These are phyloP conservation scores for Colletotrichum acutatum DNA, from an alignment of 2,329 filamentous ascomycete species.

Conservation along the genomic window DNA sequence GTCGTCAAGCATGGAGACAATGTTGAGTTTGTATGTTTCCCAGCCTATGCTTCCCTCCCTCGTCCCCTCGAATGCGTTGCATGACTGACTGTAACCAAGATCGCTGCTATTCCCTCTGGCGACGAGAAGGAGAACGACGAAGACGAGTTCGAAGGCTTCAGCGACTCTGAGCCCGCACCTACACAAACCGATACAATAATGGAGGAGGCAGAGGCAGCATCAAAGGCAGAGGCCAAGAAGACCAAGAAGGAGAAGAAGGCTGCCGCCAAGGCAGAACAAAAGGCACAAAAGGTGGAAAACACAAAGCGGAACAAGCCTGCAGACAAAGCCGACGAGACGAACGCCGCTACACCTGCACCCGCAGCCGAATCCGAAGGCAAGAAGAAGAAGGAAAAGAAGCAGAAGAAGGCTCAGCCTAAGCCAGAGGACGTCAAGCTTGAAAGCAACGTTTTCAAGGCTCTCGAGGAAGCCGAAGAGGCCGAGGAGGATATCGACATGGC, in stretches of 20 bases:
- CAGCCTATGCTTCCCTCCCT: fast-evolving
- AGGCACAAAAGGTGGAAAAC: slow-evolving; percentile 20
- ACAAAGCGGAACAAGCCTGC: slow-evolving; percentile 37
- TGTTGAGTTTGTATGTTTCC: slow-evolving; percentile 63
- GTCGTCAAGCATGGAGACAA: slow-evolving; percentile 75
- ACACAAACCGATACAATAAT: slow-evolving; percentile 41
- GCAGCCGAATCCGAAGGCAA: slow-evolving; percentile 38
- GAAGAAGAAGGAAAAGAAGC: slow-evolving; percentile 43
- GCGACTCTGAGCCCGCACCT: slow-evolving; percentile 56
- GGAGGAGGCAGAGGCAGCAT: slow-evolving; percentile 41
- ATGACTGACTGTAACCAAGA: neutral
- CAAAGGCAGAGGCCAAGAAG: slow-evolving; percentile 40
- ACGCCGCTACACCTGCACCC: neutral
- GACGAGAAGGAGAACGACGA: slow-evolving; percentile 47
- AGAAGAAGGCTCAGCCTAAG: slow-evolving; percentile 45
- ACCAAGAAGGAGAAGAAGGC: slow-evolving; percentile 42
- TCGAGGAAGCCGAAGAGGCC: slow-evolving; percentile 66
- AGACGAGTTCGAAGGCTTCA: slow-evolving; percentile 75
- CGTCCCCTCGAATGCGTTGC: neutral
- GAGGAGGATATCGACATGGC: slow-evolving; percentile 77
- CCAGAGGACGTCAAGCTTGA: slow-evolving; percentile 53
- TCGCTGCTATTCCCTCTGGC: slow-evolving; percentile 10
- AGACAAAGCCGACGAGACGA: neutral
- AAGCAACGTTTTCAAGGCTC: slow-evolving; percentile 64
- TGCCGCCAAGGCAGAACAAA: slow-evolving; percentile 44